phyloP scores from a whole-genome alignment of 2,329 filamentous ascomycete genomes.

The Chrysosphaeria jannelii region DNA sequence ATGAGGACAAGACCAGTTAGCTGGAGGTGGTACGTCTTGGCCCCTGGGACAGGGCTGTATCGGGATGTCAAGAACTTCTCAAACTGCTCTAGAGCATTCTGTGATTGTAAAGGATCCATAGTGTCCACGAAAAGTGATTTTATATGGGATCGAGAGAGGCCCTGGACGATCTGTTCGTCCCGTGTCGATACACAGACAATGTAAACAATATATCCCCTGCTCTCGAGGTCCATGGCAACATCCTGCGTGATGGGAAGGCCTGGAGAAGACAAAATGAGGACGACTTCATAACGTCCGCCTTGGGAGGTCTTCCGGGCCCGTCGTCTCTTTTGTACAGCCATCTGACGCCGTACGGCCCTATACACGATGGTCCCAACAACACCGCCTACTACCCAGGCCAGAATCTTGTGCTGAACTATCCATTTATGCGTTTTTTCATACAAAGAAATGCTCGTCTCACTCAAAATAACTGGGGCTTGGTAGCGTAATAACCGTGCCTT shows the following conservation, averaged over 20 bases:
- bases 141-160: constrained; percentile 53
- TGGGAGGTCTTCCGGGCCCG: constrained; percentile 52
- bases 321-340: constrained; percentile 33
- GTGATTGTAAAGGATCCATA: constrained; percentile 42
- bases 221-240: constrained; percentile 60
- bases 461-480: no score
- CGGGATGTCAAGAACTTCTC: constrained; percentile 39
- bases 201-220: constrained; percentile 79
- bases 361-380: constrained; percentile 35
- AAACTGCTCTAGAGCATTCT: constrained; percentile 40
- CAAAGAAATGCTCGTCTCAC: no score
- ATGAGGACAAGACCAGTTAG: constrained; percentile 61
- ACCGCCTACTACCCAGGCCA: constrained; percentile 40
- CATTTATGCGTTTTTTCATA: constrained; percentile 34
- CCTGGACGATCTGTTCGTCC: constrained; percentile 52
- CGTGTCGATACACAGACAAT: constrained; percentile 63
- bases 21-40: constrained; percentile 43
- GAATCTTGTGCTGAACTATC: constrained; percentile 39
- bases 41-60: constrained; percentile 45
- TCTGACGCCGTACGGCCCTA: constrained; percentile 16
- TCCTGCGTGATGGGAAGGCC: constrained; percentile 60
- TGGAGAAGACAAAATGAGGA: constrained; percentile 67
- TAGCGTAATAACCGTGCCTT: no score
- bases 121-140: constrained; percentile 59
- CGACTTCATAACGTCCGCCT: constrained; percentile 63